These are phyloP conservation scores for Boletales sp. DNA, from an alignment of 768 basidiomycete genomes.

Conservation along the genomic window DNA sequence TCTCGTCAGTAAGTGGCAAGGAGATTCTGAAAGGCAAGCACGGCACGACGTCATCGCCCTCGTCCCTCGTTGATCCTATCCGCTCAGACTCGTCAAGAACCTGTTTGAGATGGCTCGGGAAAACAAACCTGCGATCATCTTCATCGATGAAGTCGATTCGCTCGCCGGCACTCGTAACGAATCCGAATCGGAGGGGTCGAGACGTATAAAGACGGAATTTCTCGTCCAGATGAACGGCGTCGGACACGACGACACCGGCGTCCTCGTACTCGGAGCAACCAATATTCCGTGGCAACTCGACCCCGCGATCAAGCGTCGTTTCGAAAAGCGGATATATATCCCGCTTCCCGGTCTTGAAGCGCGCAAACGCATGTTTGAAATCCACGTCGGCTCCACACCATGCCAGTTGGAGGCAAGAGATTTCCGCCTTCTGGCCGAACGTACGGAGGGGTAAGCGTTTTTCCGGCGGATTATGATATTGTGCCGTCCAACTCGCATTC, in stretches of 20 bases:
- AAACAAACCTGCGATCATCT: slow-evolving; percentile 96
- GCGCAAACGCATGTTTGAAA: slow-evolving; percentile 91
- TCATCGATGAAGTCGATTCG: slow-evolving; percentile 98
- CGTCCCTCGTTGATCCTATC: slow-evolving; percentile 1
- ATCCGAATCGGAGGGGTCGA: slow-evolving; percentile 95
- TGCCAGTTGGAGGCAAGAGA: slow-evolving; percentile 77
- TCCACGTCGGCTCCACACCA: slow-evolving; percentile 92
- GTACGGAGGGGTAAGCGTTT: slow-evolving; percentile 70
- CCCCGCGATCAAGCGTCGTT: slow-evolving; percentile 96
- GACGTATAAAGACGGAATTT: slow-evolving; percentile 97
- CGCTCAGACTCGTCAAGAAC: slow-evolving; percentile 82
- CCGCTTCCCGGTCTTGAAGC: slow-evolving; percentile 94
- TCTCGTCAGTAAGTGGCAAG: slow-evolving; percentile 99
- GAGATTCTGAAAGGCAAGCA: slow-evolving; percentile 90
- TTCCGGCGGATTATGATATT: too few relatives aligned
- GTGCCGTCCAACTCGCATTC: not conserved
- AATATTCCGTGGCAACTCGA: slow-evolving; percentile 99
- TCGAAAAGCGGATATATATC: slow-evolving; percentile 98
- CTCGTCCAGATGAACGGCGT: slow-evolving; percentile 99
- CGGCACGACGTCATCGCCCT: not conserved
- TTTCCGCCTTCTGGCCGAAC: slow-evolving; percentile 74
- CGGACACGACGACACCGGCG: slow-evolving; percentile 94
- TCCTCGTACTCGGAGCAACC: slow-evolving; percentile 94
- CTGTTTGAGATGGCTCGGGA: slow-evolving; percentile 96
- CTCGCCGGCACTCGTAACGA: slow-evolving; percentile 92